Evolutionary conservation across 257 asterid species (phyloP).

Genomic region (Datura wrightii): DNA sequence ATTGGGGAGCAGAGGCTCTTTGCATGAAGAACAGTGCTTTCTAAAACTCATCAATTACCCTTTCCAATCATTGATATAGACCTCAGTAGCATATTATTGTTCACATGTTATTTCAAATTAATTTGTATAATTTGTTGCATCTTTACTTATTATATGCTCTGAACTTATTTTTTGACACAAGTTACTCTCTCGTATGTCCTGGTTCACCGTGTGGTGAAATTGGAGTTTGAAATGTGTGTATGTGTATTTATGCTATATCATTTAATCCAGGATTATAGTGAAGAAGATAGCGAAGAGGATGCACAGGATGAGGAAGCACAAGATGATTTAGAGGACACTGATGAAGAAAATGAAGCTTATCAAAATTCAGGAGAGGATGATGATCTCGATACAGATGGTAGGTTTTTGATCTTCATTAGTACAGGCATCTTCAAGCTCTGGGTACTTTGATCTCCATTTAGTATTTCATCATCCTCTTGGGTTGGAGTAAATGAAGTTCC

Average conservation of each 20-base stretch:
- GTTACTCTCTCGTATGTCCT: neutral
- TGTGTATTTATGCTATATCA: conserved; percentile 15
- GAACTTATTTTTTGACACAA: neutral
- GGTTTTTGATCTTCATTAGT: conserved; percentile 20
- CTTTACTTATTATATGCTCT: neutral
- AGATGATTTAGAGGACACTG: conserved; percentile 42
- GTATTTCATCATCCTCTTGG: neutral
- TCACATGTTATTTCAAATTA: neutral
- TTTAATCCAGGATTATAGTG: conserved; percentile 62
- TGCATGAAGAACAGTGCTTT: neutral
- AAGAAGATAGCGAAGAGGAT: conserved; percentile 40
- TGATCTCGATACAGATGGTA: conserved; percentile 47
- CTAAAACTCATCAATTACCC: neutral
- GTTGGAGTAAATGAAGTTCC: conserved; percentile 7
- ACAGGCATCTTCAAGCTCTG: neutral
- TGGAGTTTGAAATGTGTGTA: neutral
- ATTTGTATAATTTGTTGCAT: neutral
- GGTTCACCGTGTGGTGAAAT: neutral
- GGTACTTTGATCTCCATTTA: neutral
- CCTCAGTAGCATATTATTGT: neutral
- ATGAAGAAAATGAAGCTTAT: conserved; percentile 36
- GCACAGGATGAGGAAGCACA: conserved; percentile 37
- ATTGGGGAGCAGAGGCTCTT: neutral
- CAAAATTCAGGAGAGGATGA: conserved; percentile 43
- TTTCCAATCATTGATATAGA: conserved; percentile 13